phyloP scores from a whole-genome alignment of 345 rosid species.

The Rhodamnia rubescens region DNA sequence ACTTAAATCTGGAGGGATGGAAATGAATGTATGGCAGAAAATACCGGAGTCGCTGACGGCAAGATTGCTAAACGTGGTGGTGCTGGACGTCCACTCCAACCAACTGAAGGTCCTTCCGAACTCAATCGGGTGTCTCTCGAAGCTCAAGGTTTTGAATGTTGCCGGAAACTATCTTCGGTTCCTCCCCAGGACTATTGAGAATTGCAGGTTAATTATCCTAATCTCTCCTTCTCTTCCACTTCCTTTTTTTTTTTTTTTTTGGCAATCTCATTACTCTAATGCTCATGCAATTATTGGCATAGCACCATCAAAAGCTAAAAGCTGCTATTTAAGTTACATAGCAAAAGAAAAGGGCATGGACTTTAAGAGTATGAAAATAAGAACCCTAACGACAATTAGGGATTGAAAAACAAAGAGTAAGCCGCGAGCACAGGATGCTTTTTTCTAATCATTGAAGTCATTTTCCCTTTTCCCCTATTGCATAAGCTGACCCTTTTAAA shows the following conservation, averaged over 20 bases:
- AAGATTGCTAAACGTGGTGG: constrained; percentile 63
- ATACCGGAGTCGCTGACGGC: constrained; percentile 84
- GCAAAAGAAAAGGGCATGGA: neutral
- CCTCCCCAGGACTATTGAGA: constrained; percentile 62
- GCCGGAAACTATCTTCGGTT: constrained; percentile 59
- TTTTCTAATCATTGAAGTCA: neutral
- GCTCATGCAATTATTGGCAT: neutral
- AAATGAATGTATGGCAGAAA: constrained; percentile 21
- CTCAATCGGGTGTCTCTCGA: constrained; percentile 75
- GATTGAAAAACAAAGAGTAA: neutral
- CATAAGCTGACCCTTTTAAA: neutral
- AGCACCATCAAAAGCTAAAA: neutral
- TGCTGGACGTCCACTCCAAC: constrained; percentile 75
- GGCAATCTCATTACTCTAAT: neutral
- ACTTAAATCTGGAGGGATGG: neutral
- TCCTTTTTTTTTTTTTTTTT: neutral
- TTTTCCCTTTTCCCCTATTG: neutral
- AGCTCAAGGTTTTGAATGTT: constrained; percentile 68
- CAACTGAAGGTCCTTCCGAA: constrained; percentile 67
- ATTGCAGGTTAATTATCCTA: constrained; percentile 50
- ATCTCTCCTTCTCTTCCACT: neutral
- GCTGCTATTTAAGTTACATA: neutral
- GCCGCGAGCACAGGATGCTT: neutral
- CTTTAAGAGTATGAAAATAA: neutral
- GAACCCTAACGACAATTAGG: neutral